Percentiles rank a stretch among this genome's conserved stretches.
phyloP scores from a whole-genome alignment of 2,329 filamentous ascomycete species.

The Aspergillus pseudoglaucus region DNA sequence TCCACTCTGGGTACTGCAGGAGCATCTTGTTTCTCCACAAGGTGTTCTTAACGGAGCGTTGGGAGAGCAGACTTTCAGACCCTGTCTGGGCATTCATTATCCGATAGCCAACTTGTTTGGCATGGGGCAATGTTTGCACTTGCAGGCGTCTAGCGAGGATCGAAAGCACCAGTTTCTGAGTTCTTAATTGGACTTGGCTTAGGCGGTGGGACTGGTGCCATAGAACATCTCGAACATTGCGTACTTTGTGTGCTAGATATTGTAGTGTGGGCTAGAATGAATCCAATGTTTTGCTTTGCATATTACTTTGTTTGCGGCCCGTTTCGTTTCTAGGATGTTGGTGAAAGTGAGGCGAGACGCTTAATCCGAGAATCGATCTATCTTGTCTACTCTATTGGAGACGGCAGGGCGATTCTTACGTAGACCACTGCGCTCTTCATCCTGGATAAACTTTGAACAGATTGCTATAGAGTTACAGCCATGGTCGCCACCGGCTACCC shows the following conservation, averaged over 20 bases:
- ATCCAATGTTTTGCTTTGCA: no score
- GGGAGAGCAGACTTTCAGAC: conserved; percentile 50
- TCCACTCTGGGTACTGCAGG: conserved; percentile 64
- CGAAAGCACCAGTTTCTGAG: conserved; percentile 33
- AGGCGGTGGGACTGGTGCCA: conserved; percentile 31
- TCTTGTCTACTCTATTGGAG: no score
- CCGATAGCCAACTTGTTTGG: conserved; percentile 7
- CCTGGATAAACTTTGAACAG: no score
- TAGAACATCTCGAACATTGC: conserved; percentile 35
- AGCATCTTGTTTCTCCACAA: conserved; percentile 56
- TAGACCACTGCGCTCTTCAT: no score
- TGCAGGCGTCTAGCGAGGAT: conserved; percentile 21
- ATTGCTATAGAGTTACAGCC: no score
- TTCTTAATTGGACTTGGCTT: conserved; percentile 10
- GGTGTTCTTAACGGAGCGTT: conserved; percentile 77
- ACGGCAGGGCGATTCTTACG: no score
- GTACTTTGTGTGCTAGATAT: background rate
- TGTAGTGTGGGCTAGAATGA: no score
- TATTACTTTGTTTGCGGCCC: no score
- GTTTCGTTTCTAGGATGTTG: no score
- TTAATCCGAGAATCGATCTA: no score
- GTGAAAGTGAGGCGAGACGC: no score
- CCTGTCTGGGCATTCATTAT: conserved; percentile 19
- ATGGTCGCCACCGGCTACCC: no score
- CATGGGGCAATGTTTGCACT: conserved; percentile 11